Conservation (phyloP, 495 filamentous ascomycete species). For the Aspergillus nanangensis region DNA sequence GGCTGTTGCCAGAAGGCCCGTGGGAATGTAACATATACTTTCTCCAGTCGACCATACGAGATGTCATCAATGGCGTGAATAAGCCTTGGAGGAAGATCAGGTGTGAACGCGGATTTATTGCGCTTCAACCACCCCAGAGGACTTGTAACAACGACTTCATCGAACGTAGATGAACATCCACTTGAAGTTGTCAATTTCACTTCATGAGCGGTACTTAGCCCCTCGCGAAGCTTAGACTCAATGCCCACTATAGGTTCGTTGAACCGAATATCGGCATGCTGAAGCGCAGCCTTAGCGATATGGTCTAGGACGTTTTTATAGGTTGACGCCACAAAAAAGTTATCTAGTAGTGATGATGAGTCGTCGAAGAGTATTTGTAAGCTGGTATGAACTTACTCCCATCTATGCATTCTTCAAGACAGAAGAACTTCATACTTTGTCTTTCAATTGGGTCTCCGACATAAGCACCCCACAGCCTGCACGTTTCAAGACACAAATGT, state of each 20-base stretch:
- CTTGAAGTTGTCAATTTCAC: slow-evolving; percentile 53
- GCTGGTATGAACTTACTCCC: slow-evolving; percentile 54
- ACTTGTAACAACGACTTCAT: slow-evolving; percentile 79
- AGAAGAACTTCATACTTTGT: slow-evolving; percentile 90
- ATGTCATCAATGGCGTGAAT: slow-evolving; percentile 68
- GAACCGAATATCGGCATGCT: slow-evolving; percentile 58
- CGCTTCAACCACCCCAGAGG: slow-evolving; percentile 88
- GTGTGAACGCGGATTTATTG: slow-evolving; percentile 65
- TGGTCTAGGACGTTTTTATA: slow-evolving; percentile 70
- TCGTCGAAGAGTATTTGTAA: neutral
- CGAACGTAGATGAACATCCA: slow-evolving; percentile 56
- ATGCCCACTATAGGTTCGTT: slow-evolving; percentile 52
- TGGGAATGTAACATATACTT: slow-evolving; percentile 86
- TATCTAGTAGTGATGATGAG: too few species aligned
- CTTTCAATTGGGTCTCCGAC: slow-evolving; percentile 71
- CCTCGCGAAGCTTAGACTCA: slow-evolving; percentile 19
- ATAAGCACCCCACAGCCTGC: slow-evolving; percentile 81
- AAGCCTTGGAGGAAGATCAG: slow-evolving; percentile 61
- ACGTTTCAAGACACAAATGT: slow-evolving; percentile 54
- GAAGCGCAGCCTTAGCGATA: slow-evolving; percentile 59
- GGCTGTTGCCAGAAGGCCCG: slow-evolving; percentile 56
- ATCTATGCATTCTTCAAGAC: slow-evolving; percentile 91
- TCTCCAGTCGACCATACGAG: slow-evolving; percentile 86
- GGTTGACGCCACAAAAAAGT: slow-evolving; percentile 82
- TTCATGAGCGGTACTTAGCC: slow-evolving; percentile 11